Conservation (phyloP, 805 yeast species). For the Metschnikowia noctiluminum region DNA sequence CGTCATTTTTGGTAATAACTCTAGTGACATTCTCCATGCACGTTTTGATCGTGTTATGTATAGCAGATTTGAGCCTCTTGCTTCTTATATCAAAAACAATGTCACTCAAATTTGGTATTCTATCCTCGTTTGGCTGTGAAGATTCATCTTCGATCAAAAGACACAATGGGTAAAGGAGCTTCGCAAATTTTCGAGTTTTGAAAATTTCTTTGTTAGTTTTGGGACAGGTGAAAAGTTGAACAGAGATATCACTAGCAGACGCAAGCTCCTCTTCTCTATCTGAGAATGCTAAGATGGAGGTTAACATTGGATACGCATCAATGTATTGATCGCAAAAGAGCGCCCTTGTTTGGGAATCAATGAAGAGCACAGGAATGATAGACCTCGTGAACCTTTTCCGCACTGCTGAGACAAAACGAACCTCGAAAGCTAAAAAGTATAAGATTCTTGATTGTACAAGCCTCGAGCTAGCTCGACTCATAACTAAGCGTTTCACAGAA, state of each 20-base stretch:
- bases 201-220: conserved; percentile 33
- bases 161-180: conserved; percentile 46
- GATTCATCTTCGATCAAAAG: conserved; percentile 41
- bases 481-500: neutral
- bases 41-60: conserved; percentile 28
- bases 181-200: conserved; percentile 18
- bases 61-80: conserved; percentile 19
- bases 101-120: conserved; percentile 30
- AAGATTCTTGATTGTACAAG: conserved; percentile 52
- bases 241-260: conserved; percentile 28
- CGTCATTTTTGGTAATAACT: conserved; percentile 25
- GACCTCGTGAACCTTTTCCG: conserved; percentile 48
- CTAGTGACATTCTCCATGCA: conserved; percentile 31
- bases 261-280: conserved; percentile 51
- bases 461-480: conserved; percentile 1
- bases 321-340: conserved; percentile 51
- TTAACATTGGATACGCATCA: conserved; percentile 49
- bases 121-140: conserved; percentile 35
- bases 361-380: conserved; percentile 54
- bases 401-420: conserved; percentile 51
- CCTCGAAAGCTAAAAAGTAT: conserved; percentile 53
- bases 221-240: conserved; percentile 46
- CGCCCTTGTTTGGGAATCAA: conserved; percentile 46
- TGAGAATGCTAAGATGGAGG: conserved; percentile 44
- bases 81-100: conserved; percentile 15